phyloP scores from a whole-genome alignment of 2,329 filamentous ascomycete genomes.

The Didymella keratinophila region DNA sequence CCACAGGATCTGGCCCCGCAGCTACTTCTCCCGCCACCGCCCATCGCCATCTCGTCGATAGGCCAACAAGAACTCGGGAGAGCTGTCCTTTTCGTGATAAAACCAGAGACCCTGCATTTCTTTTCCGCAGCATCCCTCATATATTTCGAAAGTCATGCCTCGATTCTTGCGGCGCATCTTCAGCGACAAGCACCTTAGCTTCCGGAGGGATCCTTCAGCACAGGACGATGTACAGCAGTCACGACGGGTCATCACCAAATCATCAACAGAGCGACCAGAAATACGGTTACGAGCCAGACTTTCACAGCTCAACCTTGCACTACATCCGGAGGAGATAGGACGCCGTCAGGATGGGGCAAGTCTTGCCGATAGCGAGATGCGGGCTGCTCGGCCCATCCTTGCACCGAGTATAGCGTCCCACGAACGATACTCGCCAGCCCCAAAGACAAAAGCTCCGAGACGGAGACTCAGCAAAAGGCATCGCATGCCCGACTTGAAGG shows the following conservation, averaged over 20 bases:
- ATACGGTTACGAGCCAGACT: constrained; percentile 22
- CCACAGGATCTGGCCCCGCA: constrained; percentile 21
- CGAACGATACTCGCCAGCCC: constrained; percentile 11
- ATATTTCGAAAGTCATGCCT: constrained; percentile 21
- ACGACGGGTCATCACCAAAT: constrained; percentile 33
- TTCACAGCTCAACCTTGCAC: constrained; percentile 22
- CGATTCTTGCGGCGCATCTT: constrained; percentile 35
- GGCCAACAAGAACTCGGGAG: constrained; percentile 3
- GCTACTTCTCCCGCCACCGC: constrained; percentile 19
- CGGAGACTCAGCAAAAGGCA: constrained; percentile 34
- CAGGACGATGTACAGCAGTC: constrained; percentile 30
- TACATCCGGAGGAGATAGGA: constrained; percentile 18
- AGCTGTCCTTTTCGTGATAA: constrained; percentile 10
- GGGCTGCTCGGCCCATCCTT: constrained; percentile 29
- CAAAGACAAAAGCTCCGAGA: constrained; percentile 20
- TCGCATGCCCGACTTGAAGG: constrained; percentile 25
- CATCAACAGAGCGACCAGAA: constrained; percentile 17
- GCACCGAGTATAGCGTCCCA: constrained; percentile 23
- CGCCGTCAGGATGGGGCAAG: constrained; percentile 28
- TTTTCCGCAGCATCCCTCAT: background rate
- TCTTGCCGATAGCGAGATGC: constrained; percentile 29
- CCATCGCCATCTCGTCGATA: constrained; percentile 17
- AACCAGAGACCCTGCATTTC: constrained; percentile 8
- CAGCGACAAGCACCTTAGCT: constrained; percentile 26
- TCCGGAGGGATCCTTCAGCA: constrained; percentile 26